Evolutionary conservation across 768 basidiomycete species (phyloP).

Genomic region (Mycena belliarum): DNA sequence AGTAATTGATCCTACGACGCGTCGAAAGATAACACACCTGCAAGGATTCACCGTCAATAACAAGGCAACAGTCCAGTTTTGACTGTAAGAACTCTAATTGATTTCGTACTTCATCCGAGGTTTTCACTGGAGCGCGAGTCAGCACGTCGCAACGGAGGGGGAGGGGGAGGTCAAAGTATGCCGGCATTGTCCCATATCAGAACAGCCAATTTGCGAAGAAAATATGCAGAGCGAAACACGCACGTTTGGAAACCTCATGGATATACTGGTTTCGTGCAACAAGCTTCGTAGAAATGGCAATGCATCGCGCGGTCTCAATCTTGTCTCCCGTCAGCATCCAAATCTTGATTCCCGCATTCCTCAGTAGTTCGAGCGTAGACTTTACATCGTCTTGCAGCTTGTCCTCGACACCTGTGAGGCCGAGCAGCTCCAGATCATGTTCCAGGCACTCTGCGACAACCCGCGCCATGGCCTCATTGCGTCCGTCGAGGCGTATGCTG

Average conservation of each 20-base stretch:
- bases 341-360: conserved; percentile 97
- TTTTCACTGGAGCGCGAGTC: conserved; percentile 63
- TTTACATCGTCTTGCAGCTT: conserved; percentile 98
- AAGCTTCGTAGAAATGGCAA: conserved; percentile 95
- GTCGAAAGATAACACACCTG: conserved; percentile 54
- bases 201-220: too few species aligned
- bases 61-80: conserved; percentile 95
- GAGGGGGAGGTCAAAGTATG: too few species aligned
- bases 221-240: conserved; percentile 28
- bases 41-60: conserved; percentile 96
- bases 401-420: conserved; percentile 98
- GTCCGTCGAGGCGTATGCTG: conserved; percentile 72
- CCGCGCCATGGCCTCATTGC: conserved; percentile 77
- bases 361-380: conserved; percentile 84
- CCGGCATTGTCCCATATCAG: too few species aligned
- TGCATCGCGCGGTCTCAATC: conserved; percentile 97
- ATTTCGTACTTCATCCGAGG: conserved; percentile 77
- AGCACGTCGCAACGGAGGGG: conserved; percentile 7
- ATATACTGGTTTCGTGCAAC: conserved; percentile 97
- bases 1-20: background rate
- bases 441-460: conserved; percentile 82
- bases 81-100: conserved; percentile 92
- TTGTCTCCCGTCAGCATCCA: conserved; percentile 99
- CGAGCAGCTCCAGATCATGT: conserved; percentile 86
- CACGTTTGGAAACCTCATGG: conserved; percentile 92